Evolutionary conservation across 805 yeast species (phyloP).

Genomic region (Brettanomyces naardenensis): DNA sequence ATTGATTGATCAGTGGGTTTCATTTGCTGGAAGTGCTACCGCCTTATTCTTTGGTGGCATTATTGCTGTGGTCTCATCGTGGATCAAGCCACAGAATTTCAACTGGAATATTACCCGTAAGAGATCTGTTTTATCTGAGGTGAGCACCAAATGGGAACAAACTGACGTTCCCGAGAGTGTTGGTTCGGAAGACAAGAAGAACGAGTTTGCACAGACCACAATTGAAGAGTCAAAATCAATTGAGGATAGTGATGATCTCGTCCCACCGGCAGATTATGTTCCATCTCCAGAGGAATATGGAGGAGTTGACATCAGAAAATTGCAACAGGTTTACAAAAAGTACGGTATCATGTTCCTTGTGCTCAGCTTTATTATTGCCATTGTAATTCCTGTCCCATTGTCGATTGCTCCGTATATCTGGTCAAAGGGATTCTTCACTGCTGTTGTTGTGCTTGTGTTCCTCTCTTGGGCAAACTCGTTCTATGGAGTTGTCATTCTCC

Average conservation of each 20-base stretch:
- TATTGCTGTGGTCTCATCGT: constrained; percentile 14
- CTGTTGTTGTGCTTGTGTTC: constrained; percentile 15
- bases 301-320: not conserved
- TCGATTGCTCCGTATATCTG: constrained; percentile 29
- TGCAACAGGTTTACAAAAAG: not conserved
- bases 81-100: constrained; percentile 7
- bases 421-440: constrained; percentile 25
- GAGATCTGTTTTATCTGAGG: no score
- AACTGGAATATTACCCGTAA: not conserved
- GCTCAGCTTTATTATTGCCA: constrained; percentile 15
- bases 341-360: constrained; percentile 12
- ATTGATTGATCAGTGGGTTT: constrained; percentile 30
- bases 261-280: not conserved
- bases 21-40: constrained; percentile 33
- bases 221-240: not conserved
- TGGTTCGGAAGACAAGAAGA: not conserved
- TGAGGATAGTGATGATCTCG: not conserved
- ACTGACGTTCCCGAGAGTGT: no score
- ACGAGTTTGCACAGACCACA: not conserved
- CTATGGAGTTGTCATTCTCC: not conserved
- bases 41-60: constrained; percentile 31
- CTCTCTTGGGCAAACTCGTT: not conserved
- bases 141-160: not conserved
- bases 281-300: not conserved
- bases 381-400: constrained; percentile 27